Conservation (phyloP, 768 basidiomycete species). For the Boletellus ananas region DNA sequence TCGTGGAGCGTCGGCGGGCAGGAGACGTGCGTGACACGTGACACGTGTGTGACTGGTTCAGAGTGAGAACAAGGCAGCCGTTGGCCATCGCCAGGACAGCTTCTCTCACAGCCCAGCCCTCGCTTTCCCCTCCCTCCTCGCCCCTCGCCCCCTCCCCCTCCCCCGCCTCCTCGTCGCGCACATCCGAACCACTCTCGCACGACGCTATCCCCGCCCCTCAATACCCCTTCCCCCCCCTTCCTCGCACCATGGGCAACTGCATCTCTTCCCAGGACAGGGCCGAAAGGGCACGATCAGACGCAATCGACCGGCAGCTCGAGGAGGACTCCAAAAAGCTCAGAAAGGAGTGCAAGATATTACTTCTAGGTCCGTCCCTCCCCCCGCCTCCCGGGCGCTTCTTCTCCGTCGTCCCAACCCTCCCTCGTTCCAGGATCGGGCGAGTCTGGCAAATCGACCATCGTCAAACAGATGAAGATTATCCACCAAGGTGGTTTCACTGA, state of each 20-base stretch:
- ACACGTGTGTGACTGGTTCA: constrained; percentile 17
- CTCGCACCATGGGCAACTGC: constrained; percentile 62
- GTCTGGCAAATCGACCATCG: constrained; percentile 92
- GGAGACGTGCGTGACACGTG: constrained; percentile 14
- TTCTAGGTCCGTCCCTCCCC: constrained; percentile 65
- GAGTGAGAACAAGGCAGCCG: neutral
- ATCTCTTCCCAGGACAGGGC: constrained; percentile 53
- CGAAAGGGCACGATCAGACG: constrained; percentile 60
- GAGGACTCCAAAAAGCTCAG: constrained; percentile 80
- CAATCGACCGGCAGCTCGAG: constrained; percentile 80
- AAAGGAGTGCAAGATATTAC: constrained; percentile 88
- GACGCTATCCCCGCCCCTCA: neutral
- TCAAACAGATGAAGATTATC: constrained; percentile 99
- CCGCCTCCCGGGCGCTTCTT: constrained; percentile 8
- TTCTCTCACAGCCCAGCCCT: neutral
- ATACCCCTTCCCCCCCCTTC: neutral
- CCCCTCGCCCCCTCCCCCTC: no score
- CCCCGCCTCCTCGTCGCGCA: neutral
- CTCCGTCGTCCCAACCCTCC: neutral
- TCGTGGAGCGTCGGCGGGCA: neutral
- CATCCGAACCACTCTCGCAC: neutral
- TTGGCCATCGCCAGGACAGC: no score
- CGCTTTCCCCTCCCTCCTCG: no score
- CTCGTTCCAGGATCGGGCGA: constrained; percentile 78
- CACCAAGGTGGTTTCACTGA: constrained; percentile 86